phyloP scores from a whole-genome alignment of 768 basidiomycete species.

The Pholiota microspora region DNA sequence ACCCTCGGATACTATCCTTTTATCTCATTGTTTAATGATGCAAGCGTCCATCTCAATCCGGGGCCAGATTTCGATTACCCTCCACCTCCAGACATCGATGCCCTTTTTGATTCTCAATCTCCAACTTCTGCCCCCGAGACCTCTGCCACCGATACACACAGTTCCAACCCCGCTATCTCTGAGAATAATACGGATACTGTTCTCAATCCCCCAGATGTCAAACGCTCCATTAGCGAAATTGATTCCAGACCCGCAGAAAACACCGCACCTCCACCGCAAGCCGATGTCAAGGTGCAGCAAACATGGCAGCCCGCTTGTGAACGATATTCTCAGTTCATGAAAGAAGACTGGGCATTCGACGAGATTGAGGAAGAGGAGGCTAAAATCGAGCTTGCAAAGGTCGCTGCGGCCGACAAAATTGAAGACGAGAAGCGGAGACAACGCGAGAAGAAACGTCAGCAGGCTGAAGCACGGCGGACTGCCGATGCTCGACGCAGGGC shows the following conservation, averaged over 20 bases:
- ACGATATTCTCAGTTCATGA: constrained; percentile 82
- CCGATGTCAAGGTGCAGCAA: constrained; percentile 26
- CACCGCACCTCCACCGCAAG: constrained; percentile 1
- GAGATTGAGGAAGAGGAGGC: constrained; percentile 74
- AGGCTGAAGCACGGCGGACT: constrained; percentile 47
- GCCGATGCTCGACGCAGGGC: constrained; percentile 17
- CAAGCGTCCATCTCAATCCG: constrained; percentile 79
- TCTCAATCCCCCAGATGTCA: no score
- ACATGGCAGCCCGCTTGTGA: constrained; percentile 83
- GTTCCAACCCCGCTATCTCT: background rate
- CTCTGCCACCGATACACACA: background rate
- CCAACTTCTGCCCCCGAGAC: background rate
- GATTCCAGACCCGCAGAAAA: constrained; percentile 5
- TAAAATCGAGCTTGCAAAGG: constrained; percentile 37
- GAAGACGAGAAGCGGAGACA: constrained; percentile 52
- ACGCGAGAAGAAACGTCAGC: constrained; percentile 47
- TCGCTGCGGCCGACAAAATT: constrained; percentile 36
- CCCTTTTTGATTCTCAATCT: constrained; percentile 40
- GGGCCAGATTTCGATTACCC: constrained; percentile 85
- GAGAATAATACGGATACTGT: background rate
- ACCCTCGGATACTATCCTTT: constrained; percentile 95
- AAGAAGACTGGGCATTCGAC: constrained; percentile 79
- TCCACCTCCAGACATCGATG: constrained; percentile 78
- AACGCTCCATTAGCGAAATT: background rate
- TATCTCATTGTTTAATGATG: constrained; percentile 90